phyloP scores from a whole-genome alignment of 345 rosid species.

The Odontarrhena argentea region DNA sequence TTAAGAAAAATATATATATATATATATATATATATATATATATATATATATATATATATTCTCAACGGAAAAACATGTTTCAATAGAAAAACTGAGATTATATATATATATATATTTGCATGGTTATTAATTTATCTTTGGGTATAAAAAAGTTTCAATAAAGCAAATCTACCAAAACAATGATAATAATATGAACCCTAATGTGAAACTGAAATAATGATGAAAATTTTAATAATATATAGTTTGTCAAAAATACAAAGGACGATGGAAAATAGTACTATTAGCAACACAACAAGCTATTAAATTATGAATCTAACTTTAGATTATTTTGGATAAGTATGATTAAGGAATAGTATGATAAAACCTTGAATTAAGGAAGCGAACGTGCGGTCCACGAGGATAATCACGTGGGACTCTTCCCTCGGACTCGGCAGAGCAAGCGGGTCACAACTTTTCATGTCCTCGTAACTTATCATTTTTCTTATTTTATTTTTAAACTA shows the following conservation, averaged over 20 bases:
- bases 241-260: neutral
- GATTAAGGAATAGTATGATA: slow-evolving; percentile 12
- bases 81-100: no score
- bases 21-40: no score
- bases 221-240: no score
- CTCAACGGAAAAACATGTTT: no score
- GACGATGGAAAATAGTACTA: neutral
- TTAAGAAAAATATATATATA: no score
- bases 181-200: no score
- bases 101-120: no score
- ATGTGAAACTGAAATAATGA: no score
- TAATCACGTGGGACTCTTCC: slow-evolving; percentile 50
- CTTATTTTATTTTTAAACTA: neutral
- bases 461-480: slow-evolving; percentile 31
- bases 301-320: neutral
- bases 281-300: neutral
- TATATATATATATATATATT: no score
- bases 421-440: slow-evolving; percentile 45
- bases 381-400: slow-evolving; percentile 56
- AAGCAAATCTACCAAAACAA: no score
- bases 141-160: no score
- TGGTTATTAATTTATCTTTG: no score
- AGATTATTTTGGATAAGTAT: neutral
- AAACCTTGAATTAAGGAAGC: slow-evolving; percentile 39
- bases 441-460: slow-evolving; percentile 45